Percentiles rank a stretch among this genome's conserved stretches.
Evolutionary conservation across 331 rosid species (phyloP).

Genomic region (Malus hybrid): DNA sequence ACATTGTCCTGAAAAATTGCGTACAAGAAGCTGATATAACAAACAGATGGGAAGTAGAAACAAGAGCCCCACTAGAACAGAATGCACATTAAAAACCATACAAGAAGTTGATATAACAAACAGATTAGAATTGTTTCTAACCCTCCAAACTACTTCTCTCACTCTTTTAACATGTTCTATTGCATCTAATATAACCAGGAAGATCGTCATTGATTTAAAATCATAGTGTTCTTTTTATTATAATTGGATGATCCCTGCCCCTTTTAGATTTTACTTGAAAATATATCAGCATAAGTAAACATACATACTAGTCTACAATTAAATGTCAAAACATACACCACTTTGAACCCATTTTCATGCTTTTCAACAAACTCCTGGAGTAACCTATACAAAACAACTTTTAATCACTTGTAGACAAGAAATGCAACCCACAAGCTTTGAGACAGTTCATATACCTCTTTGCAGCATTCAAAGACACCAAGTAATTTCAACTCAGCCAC

Average conservation of each 20-base stretch:
- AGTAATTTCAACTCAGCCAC: constrained; percentile 92
- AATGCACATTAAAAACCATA: background rate
- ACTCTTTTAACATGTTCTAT: background rate
- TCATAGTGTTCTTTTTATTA: background rate
- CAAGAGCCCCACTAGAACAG: background rate
- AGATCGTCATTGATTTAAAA: background rate
- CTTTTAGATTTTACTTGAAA: background rate
- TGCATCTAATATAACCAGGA: background rate
- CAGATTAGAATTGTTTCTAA: too few species aligned
- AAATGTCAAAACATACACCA: constrained; percentile 53
- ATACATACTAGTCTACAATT: background rate
- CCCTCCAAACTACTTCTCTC: background rate
- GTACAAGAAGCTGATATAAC: background rate
- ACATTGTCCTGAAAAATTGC: constrained; percentile 18
- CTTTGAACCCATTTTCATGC: constrained; percentile 60
- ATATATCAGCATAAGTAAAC: background rate
- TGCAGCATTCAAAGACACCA: constrained; percentile 70
- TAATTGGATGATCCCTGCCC: too few species aligned
- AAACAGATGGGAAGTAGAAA: background rate
- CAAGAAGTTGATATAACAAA: too few species aligned
- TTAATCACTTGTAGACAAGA: constrained; percentile 6
- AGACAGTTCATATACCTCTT: constrained; percentile 48
- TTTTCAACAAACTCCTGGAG: constrained; percentile 77
- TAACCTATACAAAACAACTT: constrained; percentile 46
- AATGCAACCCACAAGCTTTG: background rate